A percentile compares a stretch with the other conserved stretches of the same genome.
Evolutionary conservation across 768 basidiomycete species (phyloP).

Genomic region (Rhizopogon vesiculosus): DNA sequence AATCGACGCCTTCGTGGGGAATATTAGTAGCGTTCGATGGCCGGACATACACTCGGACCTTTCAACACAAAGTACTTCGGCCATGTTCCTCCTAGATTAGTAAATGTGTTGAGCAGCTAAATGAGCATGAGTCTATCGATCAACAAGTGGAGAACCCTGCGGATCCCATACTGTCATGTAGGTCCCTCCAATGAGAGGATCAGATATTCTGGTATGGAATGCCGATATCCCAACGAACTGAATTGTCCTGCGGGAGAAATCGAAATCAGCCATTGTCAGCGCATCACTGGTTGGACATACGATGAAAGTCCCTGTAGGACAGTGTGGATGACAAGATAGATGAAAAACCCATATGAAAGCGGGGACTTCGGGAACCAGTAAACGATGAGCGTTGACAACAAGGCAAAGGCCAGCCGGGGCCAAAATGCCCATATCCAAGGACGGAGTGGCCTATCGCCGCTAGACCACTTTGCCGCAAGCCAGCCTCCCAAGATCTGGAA

Average conservation of each 20-base stretch:
- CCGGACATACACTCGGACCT: constrained; percentile 35
- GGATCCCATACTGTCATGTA: constrained; percentile 87
- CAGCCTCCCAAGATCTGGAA: constrained; percentile 95
- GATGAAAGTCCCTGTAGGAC: constrained; percentile 80
- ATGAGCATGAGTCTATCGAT: constrained; percentile 5
- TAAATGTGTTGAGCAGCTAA: constrained; percentile 91
- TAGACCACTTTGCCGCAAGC: constrained; percentile 89
- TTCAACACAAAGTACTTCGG: constrained; percentile 95
- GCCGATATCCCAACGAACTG: constrained; percentile 99
- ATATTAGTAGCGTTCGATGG: constrained; percentile 5
- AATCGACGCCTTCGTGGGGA: constrained; percentile 65
- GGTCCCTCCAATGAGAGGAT: constrained; percentile 95
- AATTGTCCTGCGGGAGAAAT: constrained; percentile 62
- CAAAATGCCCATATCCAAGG: constrained; percentile 93
- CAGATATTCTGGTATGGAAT: constrained; percentile 95
- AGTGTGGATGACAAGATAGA: constrained; percentile 75
- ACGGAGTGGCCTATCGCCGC: constrained; percentile 70
- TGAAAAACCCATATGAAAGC: constrained; percentile 71
- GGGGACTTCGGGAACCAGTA: constrained; percentile 80
- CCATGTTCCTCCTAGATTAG: constrained; percentile 98
- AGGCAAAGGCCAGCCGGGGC: constrained; percentile 73
- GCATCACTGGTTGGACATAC: constrained; percentile 42
- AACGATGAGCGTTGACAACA: constrained; percentile 72
- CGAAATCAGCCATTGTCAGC: constrained; percentile 6
- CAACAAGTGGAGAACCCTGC: background rate